Base-by-base conservation (phyloP, 2,329 filamentous ascomycete species). In the Grosmannia penicillata region DNA sequence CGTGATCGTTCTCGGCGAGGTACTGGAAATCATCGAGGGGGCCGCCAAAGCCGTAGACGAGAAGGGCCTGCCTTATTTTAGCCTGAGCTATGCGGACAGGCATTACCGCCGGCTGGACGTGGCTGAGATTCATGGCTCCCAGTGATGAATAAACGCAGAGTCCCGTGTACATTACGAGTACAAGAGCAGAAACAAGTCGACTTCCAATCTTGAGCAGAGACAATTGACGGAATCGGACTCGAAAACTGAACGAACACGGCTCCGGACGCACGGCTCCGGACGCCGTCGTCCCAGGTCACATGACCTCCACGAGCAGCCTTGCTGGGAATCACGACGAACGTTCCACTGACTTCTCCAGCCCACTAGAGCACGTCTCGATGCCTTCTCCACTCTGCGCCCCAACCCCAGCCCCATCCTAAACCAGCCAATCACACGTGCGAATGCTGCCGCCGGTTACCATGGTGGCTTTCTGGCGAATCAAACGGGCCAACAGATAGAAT, bases 1-100 rank as follows among this genome's bases (percentile, higher is more conserved):
- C 52, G 61, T 68, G 9, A 62, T 71, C 43, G 65, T 70, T 6
- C 55, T 70, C 2, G 68, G 63, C 5, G 65, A 71, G 51, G 66
- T 71, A 32, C 41, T 62, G 27, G 63, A 64, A 38, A 63, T 69
- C 39, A 43, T 62, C 8, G 53, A 56, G 18, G 58, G 51, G 4
- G 32, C 36, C 13, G 38, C 32, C 45, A 21, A 48, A 18, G 35
- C 13, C 26, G 37, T 23, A 21, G 47, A 19, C 51, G 55, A n/a
- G 8, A 15, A 19, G 13, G 37, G 37, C n/a, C n/a, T 26, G 1
- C 38, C 40, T 13, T 52, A 52, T 3, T 66, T 68, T 48, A 65
- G 61, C 14, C 51, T 71, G 46, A 52, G 63, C 18, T 70, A 71
- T 50, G 62, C 63, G 33, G 62, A 71, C 53, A 54, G 66, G 39